Percentiles rank a stretch among this genome's conserved stretches.
These are phyloP conservation scores for Hamigera avellanea DNA, from an alignment of 495 filamentous ascomycete genomes.

Conservation along the genomic window DNA sequence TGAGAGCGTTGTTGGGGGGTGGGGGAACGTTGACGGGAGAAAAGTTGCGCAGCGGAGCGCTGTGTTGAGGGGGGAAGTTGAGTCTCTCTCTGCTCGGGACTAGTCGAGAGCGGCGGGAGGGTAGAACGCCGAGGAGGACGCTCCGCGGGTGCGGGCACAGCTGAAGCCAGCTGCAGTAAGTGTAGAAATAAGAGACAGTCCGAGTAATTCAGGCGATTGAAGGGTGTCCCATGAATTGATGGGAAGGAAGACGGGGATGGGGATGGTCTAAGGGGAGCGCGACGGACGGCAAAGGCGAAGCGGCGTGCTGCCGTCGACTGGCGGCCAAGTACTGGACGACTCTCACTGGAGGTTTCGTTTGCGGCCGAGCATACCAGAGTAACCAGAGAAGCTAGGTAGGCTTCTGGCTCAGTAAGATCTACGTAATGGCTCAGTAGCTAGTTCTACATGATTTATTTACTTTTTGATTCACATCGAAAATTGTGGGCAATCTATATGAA, in stretches of 20 bases:
- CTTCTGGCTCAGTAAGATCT: no score
- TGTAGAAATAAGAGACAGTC: slow-evolving; percentile 14
- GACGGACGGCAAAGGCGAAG: slow-evolving; percentile 10
- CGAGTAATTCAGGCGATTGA: slow-evolving; percentile 11
- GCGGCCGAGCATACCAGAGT: slow-evolving; percentile 3
- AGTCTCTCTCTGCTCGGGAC: slow-evolving; percentile 9
- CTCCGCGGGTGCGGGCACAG: slow-evolving; percentile 22
- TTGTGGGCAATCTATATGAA: no score
- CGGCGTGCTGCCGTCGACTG: not conserved
- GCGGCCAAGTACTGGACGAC: no score
- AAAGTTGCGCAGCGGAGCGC: slow-evolving; percentile 23
- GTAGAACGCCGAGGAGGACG: slow-evolving; percentile 24
- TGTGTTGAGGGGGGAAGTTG: slow-evolving; percentile 24
- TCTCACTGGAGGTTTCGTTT: slow-evolving; percentile 4
- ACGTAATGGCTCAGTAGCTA: no score
- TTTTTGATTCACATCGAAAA: no score
- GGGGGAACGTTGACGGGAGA: slow-evolving; percentile 16
- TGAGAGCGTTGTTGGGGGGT: slow-evolving; percentile 8
- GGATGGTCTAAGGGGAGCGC: slow-evolving; percentile 5
- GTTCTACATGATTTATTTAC: no score
- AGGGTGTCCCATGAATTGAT: slow-evolving; percentile 4
- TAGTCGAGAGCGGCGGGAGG: slow-evolving; percentile 24
- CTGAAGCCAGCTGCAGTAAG: slow-evolving; percentile 6
- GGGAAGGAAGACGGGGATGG: slow-evolving; percentile 5
- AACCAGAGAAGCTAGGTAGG: no score